Evolutionary conservation across 345 rosid genomes (phyloP).

Genomic region (Syzygium oleosum): DNA sequence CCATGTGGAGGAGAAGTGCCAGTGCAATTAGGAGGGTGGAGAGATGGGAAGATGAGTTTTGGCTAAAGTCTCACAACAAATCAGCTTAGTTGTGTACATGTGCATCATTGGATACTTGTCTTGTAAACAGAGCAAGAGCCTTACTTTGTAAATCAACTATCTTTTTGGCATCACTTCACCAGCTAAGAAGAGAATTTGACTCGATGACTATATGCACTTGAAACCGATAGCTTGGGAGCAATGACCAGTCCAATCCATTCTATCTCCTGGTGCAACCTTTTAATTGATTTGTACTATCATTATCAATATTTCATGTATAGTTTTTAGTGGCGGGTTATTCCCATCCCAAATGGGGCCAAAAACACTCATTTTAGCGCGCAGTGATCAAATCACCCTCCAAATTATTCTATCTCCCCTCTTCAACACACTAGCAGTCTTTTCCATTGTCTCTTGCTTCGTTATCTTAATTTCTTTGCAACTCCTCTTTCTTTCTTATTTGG

Average conservation of each 20-base stretch:
- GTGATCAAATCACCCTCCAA: neutral
- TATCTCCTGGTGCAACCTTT: neutral
- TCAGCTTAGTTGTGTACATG: neutral
- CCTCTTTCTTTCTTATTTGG: neutral
- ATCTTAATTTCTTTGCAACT: neutral
- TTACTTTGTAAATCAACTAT: neutral
- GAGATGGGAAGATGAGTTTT: slow-evolving; percentile 50
- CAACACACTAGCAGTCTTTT: neutral
- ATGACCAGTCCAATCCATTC: neutral
- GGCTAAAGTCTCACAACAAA: slow-evolving; percentile 11
- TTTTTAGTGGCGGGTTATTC: neutral
- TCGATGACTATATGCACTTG: neutral
- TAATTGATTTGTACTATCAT: neutral
- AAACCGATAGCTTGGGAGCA: neutral
- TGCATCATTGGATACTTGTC: neutral
- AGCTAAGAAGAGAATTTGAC: neutral
- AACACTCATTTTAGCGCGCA: neutral
- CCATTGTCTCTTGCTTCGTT: neutral
- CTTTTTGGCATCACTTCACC: neutral
- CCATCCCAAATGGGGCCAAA: neutral
- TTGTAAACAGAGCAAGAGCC: neutral
- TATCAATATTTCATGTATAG: neutral
- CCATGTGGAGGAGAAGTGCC: slow-evolving; percentile 20
- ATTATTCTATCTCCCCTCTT: neutral
- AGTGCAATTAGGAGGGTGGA: slow-evolving; percentile 36